Conservation (phyloP, 2,329 filamentous ascomycete species). For the Eurotiales sp. region DNA sequence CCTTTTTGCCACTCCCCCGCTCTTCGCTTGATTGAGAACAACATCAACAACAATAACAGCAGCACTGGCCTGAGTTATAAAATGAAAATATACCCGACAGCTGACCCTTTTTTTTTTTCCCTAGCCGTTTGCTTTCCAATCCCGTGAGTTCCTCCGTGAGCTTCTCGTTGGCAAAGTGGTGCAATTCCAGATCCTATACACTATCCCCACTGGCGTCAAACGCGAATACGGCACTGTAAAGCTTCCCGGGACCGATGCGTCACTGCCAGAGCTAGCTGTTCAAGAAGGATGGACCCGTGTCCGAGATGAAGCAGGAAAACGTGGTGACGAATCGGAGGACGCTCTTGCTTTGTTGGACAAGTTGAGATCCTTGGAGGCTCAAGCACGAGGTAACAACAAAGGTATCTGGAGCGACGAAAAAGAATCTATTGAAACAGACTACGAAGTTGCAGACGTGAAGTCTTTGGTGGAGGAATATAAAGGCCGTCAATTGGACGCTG, state of each 20-base stretch:
- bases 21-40: background rate
- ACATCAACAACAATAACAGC: no score
- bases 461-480: conserved; percentile 78
- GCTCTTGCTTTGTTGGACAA: conserved; percentile 67
- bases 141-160: conserved; percentile 85
- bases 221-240: conserved; percentile 83
- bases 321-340: conserved; percentile 79
- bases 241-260: conserved; percentile 64
- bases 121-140: conserved; percentile 81
- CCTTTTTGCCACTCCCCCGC: conserved; percentile 14
- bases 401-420: conserved; percentile 72
- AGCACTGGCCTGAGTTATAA: no score
- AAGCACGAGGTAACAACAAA: conserved; percentile 73
- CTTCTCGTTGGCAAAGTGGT: conserved; percentile 81
- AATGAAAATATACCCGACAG: background rate
- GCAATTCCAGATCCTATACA: conserved; percentile 81
- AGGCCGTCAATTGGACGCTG: conserved; percentile 75
- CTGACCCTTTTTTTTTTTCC: background rate
- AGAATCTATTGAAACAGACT: conserved; percentile 67
- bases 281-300: conserved; percentile 90
- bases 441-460: conserved; percentile 74
- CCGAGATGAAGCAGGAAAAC: conserved; percentile 83
- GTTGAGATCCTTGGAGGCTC: conserved; percentile 70
- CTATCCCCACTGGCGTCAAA: conserved; percentile 71
- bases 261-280: conserved; percentile 76